Conservation (phyloP, 208 protist species). For the Crithidia bombi region DNA sequence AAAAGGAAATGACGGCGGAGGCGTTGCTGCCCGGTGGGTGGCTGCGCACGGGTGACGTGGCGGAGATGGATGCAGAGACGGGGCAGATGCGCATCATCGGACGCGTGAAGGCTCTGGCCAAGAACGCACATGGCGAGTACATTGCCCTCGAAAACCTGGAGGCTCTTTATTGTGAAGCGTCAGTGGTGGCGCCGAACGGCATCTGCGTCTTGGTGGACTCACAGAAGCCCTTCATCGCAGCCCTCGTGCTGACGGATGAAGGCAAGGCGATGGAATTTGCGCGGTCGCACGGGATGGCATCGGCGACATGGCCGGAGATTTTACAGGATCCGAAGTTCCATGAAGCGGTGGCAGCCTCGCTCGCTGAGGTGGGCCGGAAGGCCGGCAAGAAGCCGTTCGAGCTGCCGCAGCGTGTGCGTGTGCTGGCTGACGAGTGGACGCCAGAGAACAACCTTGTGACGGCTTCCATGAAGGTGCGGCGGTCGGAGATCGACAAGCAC, state of each 20-base stretch:
- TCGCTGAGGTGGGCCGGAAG: slow-evolving; percentile 46
- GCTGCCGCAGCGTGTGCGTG: slow-evolving; percentile 52
- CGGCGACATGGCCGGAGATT: slow-evolving; percentile 39
- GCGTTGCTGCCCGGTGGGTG: slow-evolving; percentile 87
- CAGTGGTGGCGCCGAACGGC: slow-evolving; percentile 67
- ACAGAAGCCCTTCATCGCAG: slow-evolving; percentile 70
- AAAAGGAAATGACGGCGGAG: slow-evolving; percentile 83
- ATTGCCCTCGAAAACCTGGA: slow-evolving; percentile 88
- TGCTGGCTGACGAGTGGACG: slow-evolving; percentile 82
- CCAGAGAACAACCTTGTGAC: slow-evolving; percentile 83
- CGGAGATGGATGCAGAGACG: slow-evolving; percentile 45
- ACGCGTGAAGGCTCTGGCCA: slow-evolving; percentile 92
- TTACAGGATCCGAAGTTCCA: slow-evolving; percentile 64
- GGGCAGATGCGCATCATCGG: slow-evolving; percentile 86
- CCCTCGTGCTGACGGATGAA: slow-evolving; percentile 61
- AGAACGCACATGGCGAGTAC: slow-evolving; percentile 93
- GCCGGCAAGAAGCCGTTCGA: slow-evolving; percentile 37
- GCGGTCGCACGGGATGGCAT: slow-evolving; percentile 43
- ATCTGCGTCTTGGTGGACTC: slow-evolving; percentile 85
- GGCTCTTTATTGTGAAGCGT: slow-evolving; percentile 64
- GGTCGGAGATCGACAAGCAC: slow-evolving; percentile 54
- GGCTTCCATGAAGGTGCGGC: slow-evolving; percentile 82
- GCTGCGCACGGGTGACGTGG: slow-evolving; percentile 93
- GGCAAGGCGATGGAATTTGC: slow-evolving; percentile 55
- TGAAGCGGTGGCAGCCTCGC: slow-evolving; percentile 47